These are phyloP conservation scores for Monosporozyma unispora DNA, from an alignment of 805 yeast species.

Conservation along the genomic window DNA sequence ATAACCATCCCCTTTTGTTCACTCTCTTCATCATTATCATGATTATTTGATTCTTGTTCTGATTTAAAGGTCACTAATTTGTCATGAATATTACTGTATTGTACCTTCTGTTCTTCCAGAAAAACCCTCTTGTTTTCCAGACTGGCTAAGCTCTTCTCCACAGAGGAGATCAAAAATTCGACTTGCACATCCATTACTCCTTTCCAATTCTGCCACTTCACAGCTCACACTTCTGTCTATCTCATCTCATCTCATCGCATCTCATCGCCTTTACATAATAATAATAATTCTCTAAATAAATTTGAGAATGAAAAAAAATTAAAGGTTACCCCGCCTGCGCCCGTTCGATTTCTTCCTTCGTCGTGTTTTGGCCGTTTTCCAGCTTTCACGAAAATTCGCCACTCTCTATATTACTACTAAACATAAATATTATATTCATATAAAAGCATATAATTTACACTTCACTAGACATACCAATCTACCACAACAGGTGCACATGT, in stretches of 20 bases:
- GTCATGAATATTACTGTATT: constrained; percentile 17
- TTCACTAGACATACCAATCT: too few relatives aligned
- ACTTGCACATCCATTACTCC: constrained; percentile 9
- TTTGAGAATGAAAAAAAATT: neutral
- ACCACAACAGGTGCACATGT: neutral
- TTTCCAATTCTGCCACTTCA: neutral
- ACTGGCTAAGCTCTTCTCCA: constrained; percentile 16
- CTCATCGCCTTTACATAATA: neutral
- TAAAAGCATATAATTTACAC: too few relatives aligned
- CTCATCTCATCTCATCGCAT: neutral
- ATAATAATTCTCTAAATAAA: neutral
- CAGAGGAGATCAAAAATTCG: constrained; percentile 13
- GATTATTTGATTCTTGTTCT: neutral
- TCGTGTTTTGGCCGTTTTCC: neutral
- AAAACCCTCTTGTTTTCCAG: constrained; percentile 20
- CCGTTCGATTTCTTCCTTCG: neutral
- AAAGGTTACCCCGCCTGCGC: neutral
- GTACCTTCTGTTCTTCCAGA: constrained; percentile 20
- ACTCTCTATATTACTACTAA: neutral
- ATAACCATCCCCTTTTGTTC: constrained; percentile 18
- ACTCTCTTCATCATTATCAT: constrained; percentile 3
- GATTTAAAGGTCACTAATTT: constrained; percentile 6
- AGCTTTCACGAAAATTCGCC: neutral
- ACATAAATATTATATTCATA: neutral
- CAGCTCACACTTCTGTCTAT: neutral